A percentile compares a stretch with the other conserved stretches of the same genome.
Conservation (phyloP, 2,329 filamentous ascomycete genomes). For the Claviceps maximensis region DNA sequence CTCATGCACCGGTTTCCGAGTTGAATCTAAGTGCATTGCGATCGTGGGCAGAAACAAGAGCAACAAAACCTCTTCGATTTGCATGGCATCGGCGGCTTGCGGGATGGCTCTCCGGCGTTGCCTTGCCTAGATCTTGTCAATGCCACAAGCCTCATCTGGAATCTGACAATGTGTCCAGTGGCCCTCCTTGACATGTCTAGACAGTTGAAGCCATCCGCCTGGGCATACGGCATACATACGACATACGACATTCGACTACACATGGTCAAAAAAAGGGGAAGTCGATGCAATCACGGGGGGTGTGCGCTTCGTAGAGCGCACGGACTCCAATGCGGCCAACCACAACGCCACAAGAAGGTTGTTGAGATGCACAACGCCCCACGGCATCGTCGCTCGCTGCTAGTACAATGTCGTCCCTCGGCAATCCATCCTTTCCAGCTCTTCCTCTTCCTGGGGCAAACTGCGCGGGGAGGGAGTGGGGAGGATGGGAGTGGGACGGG, state of each 20-base stretch:
- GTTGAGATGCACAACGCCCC: conserved; percentile 5
- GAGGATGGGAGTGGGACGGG: too few relatives aligned
- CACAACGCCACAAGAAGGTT: conserved; percentile 1
- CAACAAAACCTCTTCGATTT: not conserved
- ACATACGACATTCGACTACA: not conserved
- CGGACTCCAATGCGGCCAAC: not conserved
- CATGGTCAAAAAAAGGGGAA: not conserved
- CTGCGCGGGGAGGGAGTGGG: not conserved
- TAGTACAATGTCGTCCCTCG: not conserved
- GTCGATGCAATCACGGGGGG: not conserved
- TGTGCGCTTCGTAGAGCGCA: not conserved
- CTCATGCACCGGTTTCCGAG: not conserved
- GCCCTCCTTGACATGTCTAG: not conserved
- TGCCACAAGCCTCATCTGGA: not conserved
- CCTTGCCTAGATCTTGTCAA: too few relatives aligned
- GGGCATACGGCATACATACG: not conserved
- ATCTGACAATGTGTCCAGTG: not conserved
- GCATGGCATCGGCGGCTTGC: too few relatives aligned
- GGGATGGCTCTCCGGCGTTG: too few relatives aligned
- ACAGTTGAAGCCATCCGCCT: not conserved
- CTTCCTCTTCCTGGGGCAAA: not conserved
- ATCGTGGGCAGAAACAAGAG: not conserved
- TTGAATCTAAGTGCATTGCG: not conserved
- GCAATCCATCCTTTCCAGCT: not conserved
- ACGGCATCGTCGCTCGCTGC: not conserved